These are phyloP conservation scores for Malus hybrid DNA, from an alignment of 331 rosid species.

Conservation along the genomic window DNA sequence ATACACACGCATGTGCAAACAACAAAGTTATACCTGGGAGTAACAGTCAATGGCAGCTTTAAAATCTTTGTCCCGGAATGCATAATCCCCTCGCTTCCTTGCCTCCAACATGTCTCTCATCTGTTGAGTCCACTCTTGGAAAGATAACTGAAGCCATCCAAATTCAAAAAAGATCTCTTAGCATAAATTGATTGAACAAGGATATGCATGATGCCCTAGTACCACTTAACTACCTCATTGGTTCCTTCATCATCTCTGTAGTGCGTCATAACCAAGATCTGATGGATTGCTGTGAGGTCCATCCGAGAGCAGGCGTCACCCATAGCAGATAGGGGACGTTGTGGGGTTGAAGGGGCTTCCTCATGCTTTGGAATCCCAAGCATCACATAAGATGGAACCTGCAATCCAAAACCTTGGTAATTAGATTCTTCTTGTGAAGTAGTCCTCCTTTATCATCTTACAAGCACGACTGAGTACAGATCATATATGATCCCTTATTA, in stretches of 20 bases:
- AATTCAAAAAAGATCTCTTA: conserved; percentile 21
- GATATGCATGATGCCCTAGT: conserved; percentile 1
- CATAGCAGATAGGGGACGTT: conserved; percentile 91
- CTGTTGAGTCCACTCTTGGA: conserved; percentile 99
- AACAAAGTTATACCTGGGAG: conserved; percentile 63
- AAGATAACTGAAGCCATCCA: conserved; percentile 71
- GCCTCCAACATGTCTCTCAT: conserved; percentile 97
- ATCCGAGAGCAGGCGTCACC: conserved; percentile 97
- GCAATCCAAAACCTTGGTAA: conserved; percentile 14
- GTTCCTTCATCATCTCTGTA: conserved; percentile 96
- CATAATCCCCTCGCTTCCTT: conserved; percentile 89
- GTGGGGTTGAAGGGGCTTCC: conserved; percentile 87
- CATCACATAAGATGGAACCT: conserved; percentile 84
- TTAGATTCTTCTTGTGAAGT: conserved; percentile 1
- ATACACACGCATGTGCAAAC: not conserved
- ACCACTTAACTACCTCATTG: conserved; percentile 60
- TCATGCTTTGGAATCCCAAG: conserved; percentile 83
- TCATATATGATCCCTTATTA: not conserved
- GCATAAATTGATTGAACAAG: conserved; percentile 14
- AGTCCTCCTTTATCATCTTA: conserved; percentile 12
- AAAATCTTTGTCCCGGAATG: conserved; percentile 88
- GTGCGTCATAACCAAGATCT: conserved; percentile 74
- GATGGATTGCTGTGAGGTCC: conserved; percentile 99
- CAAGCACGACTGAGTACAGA: not conserved
- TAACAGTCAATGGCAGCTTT: conserved; percentile 85